A percentile compares a stretch with the other conserved stretches of the same genome.
Evolutionary conservation across 305 asterid genomes (phyloP).

Genomic region (Fraxinus velutina): DNA sequence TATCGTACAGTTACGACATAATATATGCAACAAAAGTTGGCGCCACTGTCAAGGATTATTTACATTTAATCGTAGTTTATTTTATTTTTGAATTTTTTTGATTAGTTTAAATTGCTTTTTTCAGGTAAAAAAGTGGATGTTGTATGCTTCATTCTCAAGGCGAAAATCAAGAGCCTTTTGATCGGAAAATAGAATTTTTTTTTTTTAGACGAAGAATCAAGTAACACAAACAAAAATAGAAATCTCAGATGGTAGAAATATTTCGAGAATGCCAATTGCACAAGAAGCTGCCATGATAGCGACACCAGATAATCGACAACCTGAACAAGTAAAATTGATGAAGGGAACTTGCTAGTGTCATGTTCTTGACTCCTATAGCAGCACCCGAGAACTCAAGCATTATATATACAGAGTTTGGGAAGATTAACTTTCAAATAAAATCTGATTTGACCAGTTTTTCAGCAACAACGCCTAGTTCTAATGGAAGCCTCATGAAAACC

Average conservation of each 20-base stretch:
- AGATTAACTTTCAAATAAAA: not conserved
- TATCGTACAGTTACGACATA: too few relatives aligned
- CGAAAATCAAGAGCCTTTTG: too few relatives aligned
- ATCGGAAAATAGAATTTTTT: too few relatives aligned
- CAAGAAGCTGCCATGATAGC: not conserved
- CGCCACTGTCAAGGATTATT: too few relatives aligned
- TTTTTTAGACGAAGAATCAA: not conserved
- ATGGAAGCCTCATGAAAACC: not conserved
- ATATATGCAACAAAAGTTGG: too few relatives aligned
- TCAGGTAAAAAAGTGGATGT: too few relatives aligned
- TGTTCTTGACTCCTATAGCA: not conserved
- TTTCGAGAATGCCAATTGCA: not conserved
- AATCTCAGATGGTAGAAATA: not conserved
- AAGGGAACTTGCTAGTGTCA: not conserved
- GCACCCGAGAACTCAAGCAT: not conserved
- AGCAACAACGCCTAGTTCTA: too few relatives aligned
- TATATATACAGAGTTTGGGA: not conserved
- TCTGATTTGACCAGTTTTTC: not conserved
- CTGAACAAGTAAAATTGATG: not conserved
- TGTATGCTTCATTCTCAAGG: too few relatives aligned
- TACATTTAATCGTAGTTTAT: too few relatives aligned
- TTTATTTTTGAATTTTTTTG: too few relatives aligned
- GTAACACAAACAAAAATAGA: not conserved
- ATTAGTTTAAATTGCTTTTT: too few relatives aligned
- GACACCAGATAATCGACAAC: not conserved